Base-by-base conservation (phyloP, 1,284 basidiomycete species). In the Cryptococcus maquisensis region DNA sequence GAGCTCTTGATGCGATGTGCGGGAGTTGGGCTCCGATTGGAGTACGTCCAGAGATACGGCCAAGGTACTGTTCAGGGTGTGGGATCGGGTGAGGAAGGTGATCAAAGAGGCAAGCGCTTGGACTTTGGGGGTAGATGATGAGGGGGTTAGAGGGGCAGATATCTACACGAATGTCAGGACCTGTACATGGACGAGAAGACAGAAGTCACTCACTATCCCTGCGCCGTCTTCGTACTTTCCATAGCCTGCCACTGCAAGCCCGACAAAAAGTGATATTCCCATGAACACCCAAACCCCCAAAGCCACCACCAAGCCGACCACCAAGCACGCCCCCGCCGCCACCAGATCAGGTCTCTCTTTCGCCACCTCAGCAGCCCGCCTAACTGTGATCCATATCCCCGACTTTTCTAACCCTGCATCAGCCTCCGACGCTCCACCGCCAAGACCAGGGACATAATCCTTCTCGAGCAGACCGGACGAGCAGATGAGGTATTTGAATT, bases 401-500 rank as follows among this genome's bases (percentile, higher is more conserved):
- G 2, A 20, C 24, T 38, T 21, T 28, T 18, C n/a, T 16, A 2
- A 8, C 23, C 42, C 26, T 3, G 23, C 10, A 18, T 32, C 23
- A n/a, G 28, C 49, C 26, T 21, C 44, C 13, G 54, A 52, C 13
- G 44, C 12, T n/a, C 47, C 51, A 46, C 42, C 53, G 23, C 52
- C 47, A 6, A 56, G 43, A 20, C 53, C 55, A 13, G 64, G 61
- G 6, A 68, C 61, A 57, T 65, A 67, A 38, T 67, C 68, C 47
- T 65, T 67, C 59, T 74, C 72, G 23, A 74, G 52, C 7, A 74
- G 52, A 0, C 67, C 72, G 18, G 64, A 67, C 6, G 71, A 67
- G 21, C 69, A 72, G 10, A 74, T 63, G 26, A 69, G 57, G 51
- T 72, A 74, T 51, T 68, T 69, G 65, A 74, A 74, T 21, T 59